Evolutionary conservation across 2,329 filamentous ascomycete genomes (phyloP), one percentile per base, ranked within the genome.

Genomic region (Nothophoma quercina): DNA sequence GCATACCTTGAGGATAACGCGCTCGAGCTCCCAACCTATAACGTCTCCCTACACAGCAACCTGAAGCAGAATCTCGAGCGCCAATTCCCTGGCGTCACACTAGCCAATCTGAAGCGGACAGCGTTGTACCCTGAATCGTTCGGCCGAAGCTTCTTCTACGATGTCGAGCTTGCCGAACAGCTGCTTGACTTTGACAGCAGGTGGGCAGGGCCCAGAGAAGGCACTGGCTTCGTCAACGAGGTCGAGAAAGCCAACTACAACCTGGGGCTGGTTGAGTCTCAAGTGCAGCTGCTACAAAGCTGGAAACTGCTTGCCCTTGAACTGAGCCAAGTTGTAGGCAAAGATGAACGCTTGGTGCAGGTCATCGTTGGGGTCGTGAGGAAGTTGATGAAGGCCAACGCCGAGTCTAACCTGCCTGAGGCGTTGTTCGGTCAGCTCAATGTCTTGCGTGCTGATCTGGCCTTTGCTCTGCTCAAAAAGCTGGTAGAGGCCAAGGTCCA

Each of bases 271-370:
- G 91, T 99, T 26, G 92, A 98, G 72, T 90, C 93, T 19, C 92
- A 99, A 77, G 88, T 95, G 60, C 84, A 86, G 34, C 84, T 99
- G 15, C 88, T 97, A 59, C 87, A 91, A 64, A 89, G 91, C 48
- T 98, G 93, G 91, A 93, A 96, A 71, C 87, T 91, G 53, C 81
- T 99, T 7, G 85, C 93, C 12, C 82, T 95, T 41, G 93, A 97
- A 67, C 82, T 99, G 40, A 91, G 89, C 70, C 85, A 85, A n/a
- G 78, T 82, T 32, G 80, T 83, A 28, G 76, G 78, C 44, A 77
- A 79, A 15, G 80, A 84, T 44, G 73, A 77, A 30, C 77, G 81
- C 19, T 78, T 93, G 4, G 84, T 87, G 49, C 86, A 84, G 63
- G 83, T 89, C 49, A 87, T 96, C 78, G 79, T 90, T 25, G 83